Evolutionary conservation across 805 yeast species (phyloP).

Genomic region (Geotrichum ghanense): DNA sequence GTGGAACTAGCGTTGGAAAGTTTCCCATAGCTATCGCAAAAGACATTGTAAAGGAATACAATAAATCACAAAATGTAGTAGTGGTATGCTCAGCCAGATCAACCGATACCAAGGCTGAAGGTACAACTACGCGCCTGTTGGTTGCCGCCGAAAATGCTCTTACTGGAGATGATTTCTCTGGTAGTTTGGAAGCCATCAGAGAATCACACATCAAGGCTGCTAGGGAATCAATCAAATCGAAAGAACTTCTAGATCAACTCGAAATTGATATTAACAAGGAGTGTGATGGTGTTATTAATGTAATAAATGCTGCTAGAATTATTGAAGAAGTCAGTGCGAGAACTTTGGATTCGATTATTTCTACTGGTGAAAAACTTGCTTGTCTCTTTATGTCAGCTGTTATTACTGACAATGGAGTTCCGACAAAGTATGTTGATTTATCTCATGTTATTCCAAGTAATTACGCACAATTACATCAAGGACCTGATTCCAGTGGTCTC

Average conservation of each 20-base stretch:
- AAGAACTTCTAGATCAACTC: slow-evolving; percentile 40
- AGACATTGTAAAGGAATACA: slow-evolving; percentile 58
- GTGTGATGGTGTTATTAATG: slow-evolving; percentile 52
- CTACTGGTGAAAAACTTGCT: slow-evolving; percentile 86
- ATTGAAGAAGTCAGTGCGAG: slow-evolving; percentile 86
- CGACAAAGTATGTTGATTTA: slow-evolving; percentile 70
- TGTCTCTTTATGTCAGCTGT: slow-evolving; percentile 83
- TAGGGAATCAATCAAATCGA: slow-evolving; percentile 33
- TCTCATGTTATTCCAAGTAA: slow-evolving; percentile 60
- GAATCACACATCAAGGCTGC: slow-evolving; percentile 78
- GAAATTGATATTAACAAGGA: slow-evolving; percentile 51
- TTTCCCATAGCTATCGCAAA: slow-evolving; percentile 78
- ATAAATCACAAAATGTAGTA: slow-evolving; percentile 53
- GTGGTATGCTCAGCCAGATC: slow-evolving; percentile 96
- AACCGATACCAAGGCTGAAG: slow-evolving; percentile 82
- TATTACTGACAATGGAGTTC: slow-evolving; percentile 70
- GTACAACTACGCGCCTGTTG: slow-evolving; percentile 82
- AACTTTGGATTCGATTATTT: slow-evolving; percentile 81
- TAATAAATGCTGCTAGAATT: slow-evolving; percentile 77
- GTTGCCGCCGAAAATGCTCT: slow-evolving; percentile 60
- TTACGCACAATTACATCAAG: slow-evolving; percentile 37
- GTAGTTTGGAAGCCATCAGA: slow-evolving; percentile 54
- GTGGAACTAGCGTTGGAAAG: slow-evolving; percentile 96
- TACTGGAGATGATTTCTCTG: slow-evolving; percentile 28
- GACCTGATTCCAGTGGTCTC: slow-evolving; percentile 24